These are phyloP conservation scores for Cryptococcus depauperatus DNA, from an alignment of 1,284 basidiomycete species.

Conservation along the genomic window DNA sequence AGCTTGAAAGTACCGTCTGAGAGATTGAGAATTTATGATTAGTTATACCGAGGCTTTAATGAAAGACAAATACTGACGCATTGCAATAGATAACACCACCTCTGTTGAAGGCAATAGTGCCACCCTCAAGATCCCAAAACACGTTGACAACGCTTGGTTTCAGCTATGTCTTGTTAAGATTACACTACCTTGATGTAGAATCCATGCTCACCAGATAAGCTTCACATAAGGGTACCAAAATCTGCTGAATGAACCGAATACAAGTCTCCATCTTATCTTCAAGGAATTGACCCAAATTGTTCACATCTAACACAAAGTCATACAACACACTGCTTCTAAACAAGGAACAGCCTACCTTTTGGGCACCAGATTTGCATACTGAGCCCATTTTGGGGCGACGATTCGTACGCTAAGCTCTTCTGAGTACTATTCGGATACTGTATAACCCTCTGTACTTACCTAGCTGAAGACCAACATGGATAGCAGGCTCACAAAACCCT, in stretches of 20 bases:
- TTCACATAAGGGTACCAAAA: slow-evolving; percentile 44
- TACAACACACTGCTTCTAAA: not conserved
- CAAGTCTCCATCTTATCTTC: slow-evolving; percentile 22
- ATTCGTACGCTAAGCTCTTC: not conserved
- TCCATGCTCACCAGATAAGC: slow-evolving; percentile 35
- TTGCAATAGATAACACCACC: slow-evolving; percentile 85
- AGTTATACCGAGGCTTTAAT: not conserved
- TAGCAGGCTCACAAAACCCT: slow-evolving; percentile 74
- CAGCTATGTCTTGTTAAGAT: no score
- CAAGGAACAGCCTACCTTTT: slow-evolving; percentile 52
- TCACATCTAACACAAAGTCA: slow-evolving; percentile 12
- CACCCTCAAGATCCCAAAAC: slow-evolving; percentile 74
- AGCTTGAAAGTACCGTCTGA: slow-evolving; percentile 63
- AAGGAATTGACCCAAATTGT: slow-evolving; percentile 18
- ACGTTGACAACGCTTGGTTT: slow-evolving; percentile 64
- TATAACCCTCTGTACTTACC: slow-evolving; percentile 45
- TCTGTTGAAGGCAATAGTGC: slow-evolving; percentile 87
- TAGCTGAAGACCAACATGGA: slow-evolving; percentile 58
- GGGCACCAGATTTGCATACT: slow-evolving; percentile 59
- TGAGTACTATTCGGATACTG: not conserved
- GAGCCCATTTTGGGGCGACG: slow-evolving; percentile 1
- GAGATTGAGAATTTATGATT: no score
- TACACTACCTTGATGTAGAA: no score
- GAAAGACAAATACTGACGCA: slow-evolving; percentile 45
- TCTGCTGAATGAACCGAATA: slow-evolving; percentile 58